Evolutionary conservation across 805 yeast genomes (phyloP), one percentile per base, ranked within the genome.

Genomic region (Monosporozyma aquatica): DNA sequence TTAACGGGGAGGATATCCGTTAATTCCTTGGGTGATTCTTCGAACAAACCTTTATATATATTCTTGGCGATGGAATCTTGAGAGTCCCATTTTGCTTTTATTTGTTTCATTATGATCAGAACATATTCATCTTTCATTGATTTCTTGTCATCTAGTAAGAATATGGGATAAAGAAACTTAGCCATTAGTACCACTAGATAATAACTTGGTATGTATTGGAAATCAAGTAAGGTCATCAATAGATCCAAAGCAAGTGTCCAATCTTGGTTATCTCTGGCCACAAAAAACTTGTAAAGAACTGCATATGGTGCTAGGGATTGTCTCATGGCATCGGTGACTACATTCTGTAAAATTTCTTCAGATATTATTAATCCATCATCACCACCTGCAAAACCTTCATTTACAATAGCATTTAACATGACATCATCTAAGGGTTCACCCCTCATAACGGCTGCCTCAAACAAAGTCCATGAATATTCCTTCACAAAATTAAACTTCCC

Each of bases 241-340:
- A 51, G 47, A n/a, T 44, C 35, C n/a, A 57, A 38, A 9, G 61
- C 53, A 26, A 46, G 39, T 2, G 43, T 40, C 51, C 50, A 52
- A 1, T 64, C 55, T 5, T 62, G 59, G 6, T 51, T 43, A 5
- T 45, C 38, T 42, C 57, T 50, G 7, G 65, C 56, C 14, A 62
- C 60, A 55, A 71, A 71, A 51, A 74, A 77, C 46, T 71, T 71
- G 45, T 68, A 67, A 20, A 83, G 64, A 0, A 80, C 74, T 2
- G 81, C 87, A 55, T 82, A 78, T 37, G 92, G 92, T 5, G 90
- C 65, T 40, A 83, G 57, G 21, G 82, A 72, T 57, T 82, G 89
- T 49, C 78, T 72, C 52, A 83, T 68, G 1, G 77, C 67, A 13
- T 85, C 78, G 32, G 77, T 70, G 11, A 74, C 64, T 21, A 62